Evolutionary conservation across 352 stramenopile species (phyloP), one percentile per base, ranked within the genome.

Genomic region (Pythium utonaiense): DNA sequence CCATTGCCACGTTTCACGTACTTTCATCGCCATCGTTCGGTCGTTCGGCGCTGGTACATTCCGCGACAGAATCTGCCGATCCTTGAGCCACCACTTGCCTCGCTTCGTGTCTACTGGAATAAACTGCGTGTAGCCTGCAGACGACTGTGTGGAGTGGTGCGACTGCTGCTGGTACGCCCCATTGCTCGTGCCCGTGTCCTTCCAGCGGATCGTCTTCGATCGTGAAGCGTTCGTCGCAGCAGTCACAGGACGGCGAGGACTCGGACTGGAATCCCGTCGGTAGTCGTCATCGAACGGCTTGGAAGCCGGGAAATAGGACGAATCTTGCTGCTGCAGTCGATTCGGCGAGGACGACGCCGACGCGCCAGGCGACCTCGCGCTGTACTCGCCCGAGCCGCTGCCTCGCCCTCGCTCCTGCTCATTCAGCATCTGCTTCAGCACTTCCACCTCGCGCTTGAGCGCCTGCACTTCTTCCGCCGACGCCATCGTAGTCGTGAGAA

Each of bases 41-140:
- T 77, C 69, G 8, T 61, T 69, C 1, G 72, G 53, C 9, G 64
- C 53, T 3, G 64, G 64, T 0, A 60, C 56, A 49, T 74, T 77
- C 6, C 66, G 67, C 3, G 77, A 81, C 24, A 91, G 64, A 31
- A 88, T 69, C 54, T 80, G 73, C 12, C 78, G 73, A 28, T 88
- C 75, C 54, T 74, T 75, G 13, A 91, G 66, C 73, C 73, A 86
- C 80, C 80, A 91, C 60, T 88, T 91, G 51, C 75, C 80, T 13
- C 73, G 67, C 25, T 77, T 78, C 1, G 66, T 72, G 55, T 75
- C 70, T 28, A 83, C 69, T 6, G 69, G 62, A 0, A 73, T 58
- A 45, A 85, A 75, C 33, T 83, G 60, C n/a, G 75, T 48, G 36
- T 72, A 60, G 13, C 27, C 60, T 22, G 53, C 36, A 24, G 21